Evolutionary conservation across 345 rosid genomes (phyloP), one percentile per base, ranked within the genome.

Genomic region (Erysimum cheiranthoides): DNA sequence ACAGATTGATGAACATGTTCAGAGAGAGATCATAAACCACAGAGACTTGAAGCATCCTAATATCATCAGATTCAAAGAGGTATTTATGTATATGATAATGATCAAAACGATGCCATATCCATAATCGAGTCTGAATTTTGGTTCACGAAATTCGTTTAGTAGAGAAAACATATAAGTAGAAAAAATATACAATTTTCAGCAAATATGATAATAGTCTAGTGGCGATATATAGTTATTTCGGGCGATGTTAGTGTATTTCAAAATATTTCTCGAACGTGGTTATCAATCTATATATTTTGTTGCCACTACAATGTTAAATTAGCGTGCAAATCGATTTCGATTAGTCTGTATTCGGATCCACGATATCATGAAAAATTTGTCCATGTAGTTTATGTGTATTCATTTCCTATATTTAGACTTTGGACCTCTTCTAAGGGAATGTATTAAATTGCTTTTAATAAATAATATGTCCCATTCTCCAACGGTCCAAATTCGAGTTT

Each of bases 11-110:
- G 92, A 92, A 82, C 90, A 88, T 78, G 96, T 92, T 16, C 93
- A 89, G 73, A 87, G 97, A 77, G 97, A 92, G 87, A 92, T 92
- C 63, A 92, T 90, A 79, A 92, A 90, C 75, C 97, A 90, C 74
- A 87, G 96, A 70, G 84, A 93, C 66, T 84, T 90, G 54, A 88
- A 89, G 73, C 97, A 92, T 73, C 94, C 96, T 4, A 90, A 92
- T 70, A 92, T 93, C 54, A 85, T 89, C 68, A 83, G 93, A 63
- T 93, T 93, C 71, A 91, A 87, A 79, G 97, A 89, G 92, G 98
- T 84, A 83, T 14, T 8, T 43, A 58, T 27, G 5, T 45, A 35
- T 39, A 52, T 59, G 3, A n/a, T 16, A 16, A 9, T 73, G 69
- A n/a, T 72, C 13, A 18, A 11, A 43, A 42, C 32, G 43, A 49